Evolutionary conservation across 1,284 basidiomycete genomes (phyloP).

Genomic region (Exobasidium cylindrosporum): DNA sequence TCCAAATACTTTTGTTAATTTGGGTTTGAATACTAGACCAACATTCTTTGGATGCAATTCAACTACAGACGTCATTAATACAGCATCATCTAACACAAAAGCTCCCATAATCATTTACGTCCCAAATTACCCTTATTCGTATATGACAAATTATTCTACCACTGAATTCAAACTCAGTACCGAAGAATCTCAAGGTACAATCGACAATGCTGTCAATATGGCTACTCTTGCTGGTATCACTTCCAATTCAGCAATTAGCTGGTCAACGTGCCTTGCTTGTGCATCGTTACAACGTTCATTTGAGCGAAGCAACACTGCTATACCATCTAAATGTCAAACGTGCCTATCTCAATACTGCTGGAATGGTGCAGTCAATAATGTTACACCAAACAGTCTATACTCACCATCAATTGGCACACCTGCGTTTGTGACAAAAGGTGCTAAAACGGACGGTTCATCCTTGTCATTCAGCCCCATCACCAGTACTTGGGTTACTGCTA

Average conservation of each 20-base stretch:
- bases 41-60: conserved; percentile 74
- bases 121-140: conserved; percentile 59
- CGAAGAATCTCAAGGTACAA: conserved; percentile 28
- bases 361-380: conserved; percentile 42
- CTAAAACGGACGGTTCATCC: too few relatives aligned
- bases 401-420: conserved; percentile 41
- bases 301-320: conserved; percentile 22
- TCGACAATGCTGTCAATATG: conserved; percentile 46
- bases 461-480: too few relatives aligned
- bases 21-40: conserved; percentile 68
- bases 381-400: conserved; percentile 24
- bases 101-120: conserved; percentile 58
- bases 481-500: too few relatives aligned
- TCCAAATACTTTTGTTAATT: conserved; percentile 62
- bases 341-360: conserved; percentile 49
- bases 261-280: conserved; percentile 45
- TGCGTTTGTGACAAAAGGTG: too few relatives aligned
- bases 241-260: conserved; percentile 25
- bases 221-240: conserved; percentile 33
- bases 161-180: conserved; percentile 54
- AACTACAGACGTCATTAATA: too few relatives aligned
- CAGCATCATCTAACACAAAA: conserved; percentile 38
- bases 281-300: conserved; percentile 45
- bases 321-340: conserved; percentile 33
- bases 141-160: conserved; percentile 39